Percentiles rank a stretch among this genome's conserved stretches.
Conservation (phyloP, 495 filamentous ascomycete genomes). For the Hyaloscypha bicolor region DNA sequence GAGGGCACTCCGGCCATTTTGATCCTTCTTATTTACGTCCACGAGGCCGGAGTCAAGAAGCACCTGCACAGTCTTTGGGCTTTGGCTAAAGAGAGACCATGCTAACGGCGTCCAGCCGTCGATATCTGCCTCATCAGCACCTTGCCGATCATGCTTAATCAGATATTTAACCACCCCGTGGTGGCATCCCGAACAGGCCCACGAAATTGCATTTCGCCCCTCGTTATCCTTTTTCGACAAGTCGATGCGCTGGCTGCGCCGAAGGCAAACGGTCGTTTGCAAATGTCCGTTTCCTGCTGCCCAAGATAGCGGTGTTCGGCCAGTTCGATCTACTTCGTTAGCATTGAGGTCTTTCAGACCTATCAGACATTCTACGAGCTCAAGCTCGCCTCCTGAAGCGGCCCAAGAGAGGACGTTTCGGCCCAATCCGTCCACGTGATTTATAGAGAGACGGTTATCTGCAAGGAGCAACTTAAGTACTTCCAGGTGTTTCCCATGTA, state of each 20-base stretch:
- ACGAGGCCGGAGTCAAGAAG: constrained; percentile 1
- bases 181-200: constrained; percentile 29
- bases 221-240: constrained; percentile 25
- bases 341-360: neutral
- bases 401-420: neutral
- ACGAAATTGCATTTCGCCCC: constrained; percentile 32
- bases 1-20: neutral
- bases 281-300: neutral
- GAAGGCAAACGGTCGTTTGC: neutral
- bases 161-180: constrained; percentile 21
- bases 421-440: neutral
- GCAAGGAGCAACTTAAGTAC: neutral
- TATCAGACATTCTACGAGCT: neutral
- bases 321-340: neutral
- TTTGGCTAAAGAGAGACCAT: constrained; percentile 28
- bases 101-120: constrained; percentile 36
- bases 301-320: neutral
- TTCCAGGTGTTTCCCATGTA: neutral
- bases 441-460: neutral
- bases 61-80: constrained; percentile 13
- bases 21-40: neutral
- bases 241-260: constrained; percentile 17
- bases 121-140: constrained; percentile 29
- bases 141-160: constrained; percentile 21
- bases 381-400: neutral